Evolutionary conservation across 2,329 filamentous ascomycete species (phyloP), one percentile per base, ranked within the genome.

Genomic region (Exserohilum turcica): DNA sequence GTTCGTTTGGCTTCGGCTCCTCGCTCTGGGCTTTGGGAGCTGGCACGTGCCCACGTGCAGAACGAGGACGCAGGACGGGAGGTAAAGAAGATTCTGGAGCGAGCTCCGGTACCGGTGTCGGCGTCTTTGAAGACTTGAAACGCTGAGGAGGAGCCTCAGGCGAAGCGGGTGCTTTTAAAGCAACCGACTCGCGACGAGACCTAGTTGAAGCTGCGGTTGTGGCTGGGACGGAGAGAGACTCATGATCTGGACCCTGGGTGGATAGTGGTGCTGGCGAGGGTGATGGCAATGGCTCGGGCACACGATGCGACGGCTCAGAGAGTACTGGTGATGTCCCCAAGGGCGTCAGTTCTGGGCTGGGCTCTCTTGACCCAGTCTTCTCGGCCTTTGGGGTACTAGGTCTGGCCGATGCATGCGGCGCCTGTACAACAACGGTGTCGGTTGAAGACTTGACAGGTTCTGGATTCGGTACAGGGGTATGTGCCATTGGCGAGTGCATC

Each of bases 21-120:
- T 80, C 79, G 46, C 76, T 79, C 27, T 79, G 78, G 10, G 80
- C 79, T 61, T 80, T 79, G 8, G 70, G 71, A 6, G 66, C 74
- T 13, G 63, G 73, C 19, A 70, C 65, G 43, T 70, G 71, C 35
- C 65, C 64, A 48, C 78, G 76, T 46, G 78, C 67, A 37, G 74
- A 72, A 36, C 78, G 72, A 6, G 74, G 55, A 47, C 67, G 74
- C 43, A 61, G 57, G 15, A 59, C 48, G 8, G 57, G 59, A 9
- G 55, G 59, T 7, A 45, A 53, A 9, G 64, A 43, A 12, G 58
- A 28, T 3, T 56, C 55, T 24, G 60, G 48, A 15, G 35, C 52
- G n/a, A 57, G 18, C 12, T 64, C 63, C 1, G 59, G 59, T 13
- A 43, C 50, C 18, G 65, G 60, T 2, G 62, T 64, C 0, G 61